These are phyloP conservation scores for Iris pallida DNA, from an alignment of 116 monocot species.

Conservation along the genomic window DNA sequence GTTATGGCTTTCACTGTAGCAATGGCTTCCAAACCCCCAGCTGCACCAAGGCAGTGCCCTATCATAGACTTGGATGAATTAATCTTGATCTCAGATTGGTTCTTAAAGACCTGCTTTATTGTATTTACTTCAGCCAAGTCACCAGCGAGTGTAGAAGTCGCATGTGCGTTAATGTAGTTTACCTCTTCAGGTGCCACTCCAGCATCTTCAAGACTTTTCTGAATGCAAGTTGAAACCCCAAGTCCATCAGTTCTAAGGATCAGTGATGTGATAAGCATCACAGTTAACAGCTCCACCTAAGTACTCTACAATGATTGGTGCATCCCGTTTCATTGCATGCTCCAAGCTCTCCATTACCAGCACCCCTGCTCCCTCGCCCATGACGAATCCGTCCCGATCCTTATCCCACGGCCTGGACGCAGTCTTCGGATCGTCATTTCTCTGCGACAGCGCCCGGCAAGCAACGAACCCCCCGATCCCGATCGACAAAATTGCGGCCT, in stretches of 20 bases:
- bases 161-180: slow-evolving; percentile 84
- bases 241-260: slow-evolving; percentile 96
- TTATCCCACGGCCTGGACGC: too few relatives aligned
- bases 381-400: too few relatives aligned
- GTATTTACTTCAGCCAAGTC: slow-evolving; percentile 87
- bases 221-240: slow-evolving; percentile 91
- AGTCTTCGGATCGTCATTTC: too few relatives aligned
- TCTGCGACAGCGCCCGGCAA: too few relatives aligned
- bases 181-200: slow-evolving; percentile 96
- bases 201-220: slow-evolving; percentile 88
- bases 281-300: slow-evolving; percentile 97
- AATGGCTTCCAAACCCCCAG: slow-evolving; percentile 89
- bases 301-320: slow-evolving; percentile 95
- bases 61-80: slow-evolving; percentile 97
- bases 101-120: slow-evolving; percentile 70
- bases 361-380: too few relatives aligned
- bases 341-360: slow-evolving; percentile 98
- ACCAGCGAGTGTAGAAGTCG: slow-evolving; percentile 76
- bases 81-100: slow-evolving; percentile 63
- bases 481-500: too few relatives aligned
- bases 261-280: slow-evolving; percentile 99
- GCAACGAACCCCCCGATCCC: too few relatives aligned
- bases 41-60: slow-evolving; percentile 86
- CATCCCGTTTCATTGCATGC: slow-evolving; percentile 96
- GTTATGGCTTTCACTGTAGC: slow-evolving; percentile 82